Conservation (phyloP, 2,329 filamentous ascomycete genomes). For the Aspergillus transmontanensis region DNA sequence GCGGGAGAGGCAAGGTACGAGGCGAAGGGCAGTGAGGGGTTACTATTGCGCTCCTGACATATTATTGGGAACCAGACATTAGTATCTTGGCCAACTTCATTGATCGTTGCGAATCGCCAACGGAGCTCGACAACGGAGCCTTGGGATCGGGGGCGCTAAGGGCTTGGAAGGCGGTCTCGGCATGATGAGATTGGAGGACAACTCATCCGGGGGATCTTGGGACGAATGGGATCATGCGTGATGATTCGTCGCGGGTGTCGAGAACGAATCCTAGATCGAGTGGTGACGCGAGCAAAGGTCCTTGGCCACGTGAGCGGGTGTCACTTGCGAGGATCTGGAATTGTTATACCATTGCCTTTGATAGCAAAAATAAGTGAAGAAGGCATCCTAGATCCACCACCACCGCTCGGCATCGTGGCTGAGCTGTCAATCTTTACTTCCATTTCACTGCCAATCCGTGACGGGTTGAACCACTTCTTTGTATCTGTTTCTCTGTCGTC, state of each 20-base stretch:
- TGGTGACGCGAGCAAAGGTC: not conserved
- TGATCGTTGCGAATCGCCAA: not conserved
- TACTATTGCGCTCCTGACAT: constrained; percentile 13
- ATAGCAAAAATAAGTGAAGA: not conserved
- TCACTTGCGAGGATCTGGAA: not conserved
- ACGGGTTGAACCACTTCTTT: too few relatives aligned
- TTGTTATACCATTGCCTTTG: not conserved
- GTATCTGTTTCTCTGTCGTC: not conserved
- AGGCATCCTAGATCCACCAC: not conserved
- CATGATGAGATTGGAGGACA: constrained; percentile 9
- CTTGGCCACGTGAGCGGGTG: not conserved
- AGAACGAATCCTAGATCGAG: not conserved
- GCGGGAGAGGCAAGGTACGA: constrained; percentile 5
- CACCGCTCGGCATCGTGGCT: constrained; percentile 8
- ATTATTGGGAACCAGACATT: constrained; percentile 14
- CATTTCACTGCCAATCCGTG: not conserved
- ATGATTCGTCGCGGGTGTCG: not conserved
- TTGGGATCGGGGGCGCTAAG: constrained; percentile 12
- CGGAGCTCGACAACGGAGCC: not conserved
- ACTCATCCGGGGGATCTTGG: constrained; percentile 5
- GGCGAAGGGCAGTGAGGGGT: constrained; percentile 18
- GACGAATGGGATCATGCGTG: not conserved
- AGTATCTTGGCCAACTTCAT: constrained; percentile 23
- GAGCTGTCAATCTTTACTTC: not conserved
- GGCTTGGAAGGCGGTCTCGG: constrained; percentile 14